These are phyloP conservation scores for Thalassiosira livingstoniorum DNA, from an alignment of 352 stramenopile genomes.

Conservation along the genomic window DNA sequence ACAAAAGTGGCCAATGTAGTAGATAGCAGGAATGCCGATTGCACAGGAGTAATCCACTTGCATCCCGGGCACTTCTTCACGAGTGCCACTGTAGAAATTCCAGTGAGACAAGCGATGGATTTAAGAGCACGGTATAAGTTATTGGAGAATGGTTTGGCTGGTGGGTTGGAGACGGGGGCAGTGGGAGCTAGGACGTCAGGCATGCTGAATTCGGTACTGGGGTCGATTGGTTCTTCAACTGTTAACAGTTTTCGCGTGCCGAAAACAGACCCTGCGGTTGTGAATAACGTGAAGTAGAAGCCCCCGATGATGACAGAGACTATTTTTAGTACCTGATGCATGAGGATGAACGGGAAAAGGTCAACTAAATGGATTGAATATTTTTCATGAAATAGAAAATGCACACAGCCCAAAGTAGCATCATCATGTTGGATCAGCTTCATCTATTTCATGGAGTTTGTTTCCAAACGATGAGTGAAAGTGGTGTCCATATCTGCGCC, in stretches of 20 bases:
- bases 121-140: slow-evolving; percentile 46
- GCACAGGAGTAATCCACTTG: slow-evolving; percentile 42
- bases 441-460: too few relatives aligned
- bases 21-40: slow-evolving; percentile 72
- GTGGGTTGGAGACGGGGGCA: background rate
- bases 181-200: background rate
- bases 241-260: slow-evolving; percentile 51
- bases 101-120: slow-evolving; percentile 40
- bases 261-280: slow-evolving; percentile 68
- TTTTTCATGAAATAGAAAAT: too few relatives aligned
- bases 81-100: slow-evolving; percentile 20
- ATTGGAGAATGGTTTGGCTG: slow-evolving; percentile 44
- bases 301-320: slow-evolving; percentile 63
- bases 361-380: too few relatives aligned
- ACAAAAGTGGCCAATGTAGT: slow-evolving; percentile 79
- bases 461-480: too few relatives aligned
- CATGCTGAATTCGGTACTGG: background rate
- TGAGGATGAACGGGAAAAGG: too few relatives aligned
- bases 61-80: slow-evolving; percentile 31
- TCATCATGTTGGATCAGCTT: too few relatives aligned
- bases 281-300: slow-evolving; percentile 75
- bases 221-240: background rate
- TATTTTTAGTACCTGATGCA: slow-evolving; percentile 61
- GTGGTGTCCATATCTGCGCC: too few relatives aligned
- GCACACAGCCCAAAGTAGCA: too few relatives aligned